Evolutionary conservation across 2,329 filamentous ascomycete genomes (phyloP).

Genomic region (Xylaria sp.): DNA sequence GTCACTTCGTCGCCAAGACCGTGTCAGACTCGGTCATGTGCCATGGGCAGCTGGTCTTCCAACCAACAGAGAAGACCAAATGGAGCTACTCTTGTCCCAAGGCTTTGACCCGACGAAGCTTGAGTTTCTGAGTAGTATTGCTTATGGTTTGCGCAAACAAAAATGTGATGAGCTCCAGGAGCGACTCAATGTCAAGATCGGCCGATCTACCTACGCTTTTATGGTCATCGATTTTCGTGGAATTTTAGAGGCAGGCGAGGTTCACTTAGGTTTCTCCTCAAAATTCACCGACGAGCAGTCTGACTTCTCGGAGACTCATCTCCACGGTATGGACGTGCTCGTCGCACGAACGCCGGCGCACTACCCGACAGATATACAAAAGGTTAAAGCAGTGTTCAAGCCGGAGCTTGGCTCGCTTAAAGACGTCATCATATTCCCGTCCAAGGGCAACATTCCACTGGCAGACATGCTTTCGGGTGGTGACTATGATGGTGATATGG

Average conservation of each 20-base stretch:
- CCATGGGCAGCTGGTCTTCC: slow-evolving; percentile 64
- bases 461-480: slow-evolving; percentile 80
- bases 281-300: slow-evolving; percentile 67
- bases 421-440: slow-evolving; percentile 83
- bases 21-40: slow-evolving; percentile 54
- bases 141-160: slow-evolving; percentile 59
- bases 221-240: slow-evolving; percentile 76
- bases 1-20: slow-evolving; percentile 49
- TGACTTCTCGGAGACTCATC: slow-evolving; percentile 62
- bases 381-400: slow-evolving; percentile 68
- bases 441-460: slow-evolving; percentile 68
- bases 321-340: slow-evolving; percentile 70
- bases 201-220: slow-evolving; percentile 69
- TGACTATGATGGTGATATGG: slow-evolving; percentile 83
- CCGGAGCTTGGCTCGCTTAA: slow-evolving; percentile 73
- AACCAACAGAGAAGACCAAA: slow-evolving; percentile 59
- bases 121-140: slow-evolving; percentile 60
- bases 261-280: slow-evolving; percentile 75
- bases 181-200: slow-evolving; percentile 70
- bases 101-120: slow-evolving; percentile 67
- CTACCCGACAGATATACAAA: slow-evolving; percentile 78
- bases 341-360: slow-evolving; percentile 77
- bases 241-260: slow-evolving; percentile 70
- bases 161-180: slow-evolving; percentile 65
- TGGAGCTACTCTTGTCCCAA: slow-evolving; percentile 65